Conservation (phyloP, 768 basidiomycete genomes). For the Porphyrellus cyaneotinctus region DNA sequence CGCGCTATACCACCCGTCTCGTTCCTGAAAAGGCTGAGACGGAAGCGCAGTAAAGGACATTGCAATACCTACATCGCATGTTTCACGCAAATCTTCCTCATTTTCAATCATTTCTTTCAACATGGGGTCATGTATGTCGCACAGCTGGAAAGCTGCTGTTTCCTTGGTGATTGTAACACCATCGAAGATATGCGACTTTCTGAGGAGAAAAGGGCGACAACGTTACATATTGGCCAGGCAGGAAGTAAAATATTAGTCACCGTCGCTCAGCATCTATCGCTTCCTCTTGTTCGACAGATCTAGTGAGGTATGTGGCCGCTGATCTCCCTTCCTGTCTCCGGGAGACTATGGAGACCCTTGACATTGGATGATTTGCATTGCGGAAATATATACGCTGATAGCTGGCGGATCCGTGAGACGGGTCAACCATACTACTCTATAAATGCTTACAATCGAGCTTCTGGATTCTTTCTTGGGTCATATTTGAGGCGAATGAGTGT, state of each 20-base stretch:
- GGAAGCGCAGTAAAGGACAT: background rate
- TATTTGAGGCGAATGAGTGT: slow-evolving; percentile 83
- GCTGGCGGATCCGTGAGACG: slow-evolving; percentile 40
- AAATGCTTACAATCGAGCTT: slow-evolving; percentile 68
- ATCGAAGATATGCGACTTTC: slow-evolving; percentile 84
- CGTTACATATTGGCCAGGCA: background rate
- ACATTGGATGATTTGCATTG: slow-evolving; percentile 78
- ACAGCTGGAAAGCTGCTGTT: slow-evolving; percentile 90
- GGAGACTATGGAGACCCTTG: slow-evolving; percentile 69
- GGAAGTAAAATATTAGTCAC: slow-evolving; percentile 14
- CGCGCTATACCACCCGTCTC: slow-evolving; percentile 85
- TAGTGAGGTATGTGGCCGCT: slow-evolving; percentile 20
- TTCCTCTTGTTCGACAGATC: slow-evolving; percentile 34
- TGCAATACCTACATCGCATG: slow-evolving; percentile 60
- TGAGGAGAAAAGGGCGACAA: slow-evolving; percentile 18
- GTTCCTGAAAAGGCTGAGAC: slow-evolving; percentile 45
- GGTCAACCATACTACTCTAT: background rate
- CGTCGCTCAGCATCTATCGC: slow-evolving; percentile 30
- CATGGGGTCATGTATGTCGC: slow-evolving; percentile 87
- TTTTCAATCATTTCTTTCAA: slow-evolving; percentile 77
- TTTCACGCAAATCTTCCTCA: slow-evolving; percentile 60
- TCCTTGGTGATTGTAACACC: slow-evolving; percentile 76
- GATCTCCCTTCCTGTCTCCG: slow-evolving; percentile 50
- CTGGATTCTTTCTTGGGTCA: slow-evolving; percentile 75
- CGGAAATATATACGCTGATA: slow-evolving; percentile 92